These are phyloP conservation scores for Penicillium crystallinum DNA, from an alignment of 495 filamentous ascomycete genomes.

Conservation along the genomic window DNA sequence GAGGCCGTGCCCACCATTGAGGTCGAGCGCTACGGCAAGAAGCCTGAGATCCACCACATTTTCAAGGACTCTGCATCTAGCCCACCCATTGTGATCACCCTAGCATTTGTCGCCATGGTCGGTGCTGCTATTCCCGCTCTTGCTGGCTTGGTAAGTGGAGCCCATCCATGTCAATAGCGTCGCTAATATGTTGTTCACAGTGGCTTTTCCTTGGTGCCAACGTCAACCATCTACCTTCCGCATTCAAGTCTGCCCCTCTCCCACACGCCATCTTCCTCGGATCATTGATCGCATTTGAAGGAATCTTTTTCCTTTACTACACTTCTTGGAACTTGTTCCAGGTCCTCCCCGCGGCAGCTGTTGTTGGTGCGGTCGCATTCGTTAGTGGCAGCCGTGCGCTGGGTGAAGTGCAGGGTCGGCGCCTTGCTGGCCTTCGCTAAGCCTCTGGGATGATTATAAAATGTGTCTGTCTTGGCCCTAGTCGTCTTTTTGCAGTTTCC, in stretches of 20 bases:
- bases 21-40: slow-evolving; percentile 74
- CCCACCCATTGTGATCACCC: slow-evolving; percentile 75
- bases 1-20: slow-evolving; percentile 51
- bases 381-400: slow-evolving; percentile 88
- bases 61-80: slow-evolving; percentile 76
- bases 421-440: slow-evolving; percentile 75
- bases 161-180: background rate
- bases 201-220: slow-evolving; percentile 85
- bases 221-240: slow-evolving; percentile 68
- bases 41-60: slow-evolving; percentile 82
- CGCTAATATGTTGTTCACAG: slow-evolving; percentile 30
- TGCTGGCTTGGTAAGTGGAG: slow-evolving; percentile 58
- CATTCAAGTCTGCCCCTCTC: slow-evolving; percentile 65
- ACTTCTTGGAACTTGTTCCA: slow-evolving; percentile 91
- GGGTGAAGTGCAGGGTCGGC: slow-evolving; percentile 83
- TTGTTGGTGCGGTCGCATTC: slow-evolving; percentile 66
- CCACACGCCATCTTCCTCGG: slow-evolving; percentile 77
- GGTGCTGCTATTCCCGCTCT: slow-evolving; percentile 66
- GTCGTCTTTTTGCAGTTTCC: background rate
- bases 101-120: slow-evolving; percentile 70
- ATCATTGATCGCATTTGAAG: slow-evolving; percentile 81
- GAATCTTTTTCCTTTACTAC: slow-evolving; percentile 93
- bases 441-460: background rate
- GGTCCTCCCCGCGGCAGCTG: slow-evolving; percentile 65
- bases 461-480: background rate